Base-by-base conservation (phyloP, 2,329 filamentous ascomycete species). In the Fusarium miscanthi region DNA sequence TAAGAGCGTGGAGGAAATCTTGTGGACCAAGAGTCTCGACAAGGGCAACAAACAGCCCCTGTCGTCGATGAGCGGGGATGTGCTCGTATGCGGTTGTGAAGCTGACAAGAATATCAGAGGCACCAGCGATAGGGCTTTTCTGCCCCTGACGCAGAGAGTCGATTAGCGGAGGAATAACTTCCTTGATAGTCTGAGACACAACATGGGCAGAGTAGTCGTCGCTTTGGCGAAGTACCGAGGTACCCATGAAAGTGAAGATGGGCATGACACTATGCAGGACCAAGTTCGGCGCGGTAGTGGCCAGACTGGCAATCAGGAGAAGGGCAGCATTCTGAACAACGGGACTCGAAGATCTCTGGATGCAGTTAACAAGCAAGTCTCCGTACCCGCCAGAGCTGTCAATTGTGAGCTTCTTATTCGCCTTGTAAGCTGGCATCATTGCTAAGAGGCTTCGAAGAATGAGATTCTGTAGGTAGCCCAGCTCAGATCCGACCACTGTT, bases 191-290 rank as follows among this genome's bases (percentile, higher is more conserved):
- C 84, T 94, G 94, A 77, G 97, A 94, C 64, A 98, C 95, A 37
- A 99, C 95, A 80, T 97, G 94, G 17, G 95, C 94, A 27, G 96
- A 98, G 83, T 98, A 98, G 76, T 98, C 95, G 77, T 99, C 97
- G 76, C 94, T 94, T 83, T 98, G 95, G 53, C 93, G 91, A 54
- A 99, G 87, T 25, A 98, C 92, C 7, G 94, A 97, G 46, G 92
- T 93, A 45, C 95, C 94, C 92, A 98, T 98, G 80, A 98, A 98
- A 0, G 96, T 98, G 83, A 99, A 99, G 58, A 99, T 95, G 17
- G 96, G 96, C 96, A 99, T 99, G 59, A 99, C 94, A 76, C 94
- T 98, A 82, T 99, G 95, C 63, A 99, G 87, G 6, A 99, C 94
- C 52, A 97, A 85, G 80, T 97, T 95, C 0, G 97, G 96, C 1